Evolutionary conservation across 768 basidiomycete species (phyloP), one percentile per base, ranked within the genome.

Genomic region (Lactarius indigo): DNA sequence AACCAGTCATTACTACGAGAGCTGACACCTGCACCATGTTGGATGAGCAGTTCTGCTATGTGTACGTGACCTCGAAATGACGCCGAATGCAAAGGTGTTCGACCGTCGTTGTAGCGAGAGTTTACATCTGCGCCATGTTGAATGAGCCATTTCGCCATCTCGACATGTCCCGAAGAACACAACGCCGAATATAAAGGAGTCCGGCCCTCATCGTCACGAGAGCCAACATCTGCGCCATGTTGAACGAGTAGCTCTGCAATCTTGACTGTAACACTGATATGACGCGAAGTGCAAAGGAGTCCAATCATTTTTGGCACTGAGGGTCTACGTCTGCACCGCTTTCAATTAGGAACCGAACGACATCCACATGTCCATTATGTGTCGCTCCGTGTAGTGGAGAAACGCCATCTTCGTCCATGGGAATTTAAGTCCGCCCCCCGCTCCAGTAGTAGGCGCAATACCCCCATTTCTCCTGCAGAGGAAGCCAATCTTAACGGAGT

Each of bases 111-210:
- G 10, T 9, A 1, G 8, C 35, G 35, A 35, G 35, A 35, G 35
- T 9, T 9, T 9, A 35, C 35, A 10, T 35, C 35, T 35, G 35
- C 35, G 17, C 18, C 41, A 17, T 15, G 42, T 18, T 44, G 18
- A 44, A 44, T 44, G 6, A 44, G 20, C 42, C 20, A 9, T 44
- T 44, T 6, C 4, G 20, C 20, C 6, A 44, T 18, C 20, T 7
- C 0, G n/a, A 47, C 2, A 2, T 47, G 44, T 8, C 44, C 44
- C 6, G n/a, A n/a, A n/a, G 1, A 1, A 5, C n/a, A 0, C 3
- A n/a, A 47, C n/a, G 44, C 44, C 44, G 4, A 1, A 5, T 2
- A 4, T 8, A 47, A 47, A 10, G 44, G 9, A n/a, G 44, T 47
- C n/a, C 4, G 20, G 6, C 42, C 18, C 3, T 44, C 18, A 20